Evolutionary conservation across 169 alveolate species (phyloP), one percentile per base, ranked within the genome.

Genomic region (Cytauxzoon felis): DNA sequence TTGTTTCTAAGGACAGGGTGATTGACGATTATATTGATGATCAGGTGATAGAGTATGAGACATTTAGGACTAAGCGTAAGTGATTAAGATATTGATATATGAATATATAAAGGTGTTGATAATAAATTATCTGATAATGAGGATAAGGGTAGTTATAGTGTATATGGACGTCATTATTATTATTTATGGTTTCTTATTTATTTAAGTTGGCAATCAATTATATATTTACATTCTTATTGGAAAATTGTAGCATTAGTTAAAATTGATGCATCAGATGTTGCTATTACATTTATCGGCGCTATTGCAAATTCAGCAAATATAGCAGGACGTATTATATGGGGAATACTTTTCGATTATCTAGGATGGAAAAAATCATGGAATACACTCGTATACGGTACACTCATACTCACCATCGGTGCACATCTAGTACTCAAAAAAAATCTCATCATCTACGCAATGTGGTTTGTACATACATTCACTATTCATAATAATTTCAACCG

Each of bases 351-450:
- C 26, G 85, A 75, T 5, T 21, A 52, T 5, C n/a, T 59, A 29
- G 85, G 85, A 7, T 75, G 85, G 85, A 63, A 51, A 43, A 36
- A 19, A 11, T 52, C 75, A 8, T 75, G 85, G 85, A 43, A 50
- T 9, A 34, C 65, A 18, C 16, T 64, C 0, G 59, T 64, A 7
- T 13, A 34, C 13, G 5, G 50, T 32, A 16, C 78, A 0, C 47
- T 57, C 24, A 45, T 7, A n/a, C 42, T 47, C 32, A 75, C 85
- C 11, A 48, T 48, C 18, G 34, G 58, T 1, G 36, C 68, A 8
- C 41, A 59, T n/a, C 57, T 59, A 8, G 18, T 64, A n/a, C 49
- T 29, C 62, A 50, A 64, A n/a, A 13, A 21, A 21, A 64, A 61
- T 49, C 29, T 75, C 30, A 47, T 27, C 1, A 32, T 75, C 11